Evolutionary conservation across 768 basidiomycete species (phyloP).

Genomic region (Auriculariales sp.): DNA sequence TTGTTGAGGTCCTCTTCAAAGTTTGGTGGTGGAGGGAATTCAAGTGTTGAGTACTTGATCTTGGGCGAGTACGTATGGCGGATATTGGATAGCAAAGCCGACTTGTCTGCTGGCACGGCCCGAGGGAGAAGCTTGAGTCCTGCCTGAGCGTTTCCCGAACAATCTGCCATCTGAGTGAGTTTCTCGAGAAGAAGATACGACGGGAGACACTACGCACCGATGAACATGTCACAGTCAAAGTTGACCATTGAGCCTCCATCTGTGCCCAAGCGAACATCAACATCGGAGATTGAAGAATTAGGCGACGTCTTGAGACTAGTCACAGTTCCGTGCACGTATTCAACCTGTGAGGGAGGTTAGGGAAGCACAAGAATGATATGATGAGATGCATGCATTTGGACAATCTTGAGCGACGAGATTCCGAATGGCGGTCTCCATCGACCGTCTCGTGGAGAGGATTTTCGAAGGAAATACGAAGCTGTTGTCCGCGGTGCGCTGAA

Average conservation of each 20-base stretch:
- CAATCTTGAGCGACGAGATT: no score
- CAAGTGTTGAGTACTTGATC: conserved; percentile 10
- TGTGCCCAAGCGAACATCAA: conserved; percentile 8
- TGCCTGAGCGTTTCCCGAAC: conserved; percentile 15
- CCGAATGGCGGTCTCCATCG: no score
- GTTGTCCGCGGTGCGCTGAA: no score
- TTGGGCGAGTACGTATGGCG: conserved; percentile 13
- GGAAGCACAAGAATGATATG: no score
- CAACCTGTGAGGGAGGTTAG: no score
- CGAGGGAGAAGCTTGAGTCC: conserved; percentile 15
- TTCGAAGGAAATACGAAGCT: no score
- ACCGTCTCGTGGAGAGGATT: no score
- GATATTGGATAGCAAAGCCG: conserved; percentile 1
- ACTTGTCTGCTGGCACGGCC: neutral
- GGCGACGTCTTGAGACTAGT: conserved; percentile 11
- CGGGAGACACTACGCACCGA: conserved; percentile 9
- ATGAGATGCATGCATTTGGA: no score
- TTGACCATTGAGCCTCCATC: conserved; percentile 6
- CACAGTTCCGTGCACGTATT: conserved; percentile 15
- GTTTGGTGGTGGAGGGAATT: conserved; percentile 6
- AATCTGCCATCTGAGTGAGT: conserved; percentile 11
- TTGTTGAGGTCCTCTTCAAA: conserved; percentile 1
- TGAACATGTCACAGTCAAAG: conserved; percentile 9
- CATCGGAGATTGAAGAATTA: neutral
- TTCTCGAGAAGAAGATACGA: neutral